Evolutionary conservation across 306 rosid genomes (phyloP).

Genomic region (Pterocarpus macrocarpus): DNA sequence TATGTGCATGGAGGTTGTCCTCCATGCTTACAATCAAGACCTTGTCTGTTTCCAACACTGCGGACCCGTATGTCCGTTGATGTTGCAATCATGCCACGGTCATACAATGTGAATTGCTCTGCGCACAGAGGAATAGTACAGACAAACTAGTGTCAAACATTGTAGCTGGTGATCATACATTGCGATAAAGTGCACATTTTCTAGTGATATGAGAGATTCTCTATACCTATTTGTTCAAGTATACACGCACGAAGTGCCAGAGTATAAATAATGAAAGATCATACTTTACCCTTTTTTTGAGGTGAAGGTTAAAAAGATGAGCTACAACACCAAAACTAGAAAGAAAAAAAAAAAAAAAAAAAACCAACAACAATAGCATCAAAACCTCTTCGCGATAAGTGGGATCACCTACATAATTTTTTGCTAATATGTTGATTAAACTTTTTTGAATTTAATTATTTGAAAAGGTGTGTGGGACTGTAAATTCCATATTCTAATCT

Average conservation of each 20-base stretch:
- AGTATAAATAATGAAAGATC: neutral
- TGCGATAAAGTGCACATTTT: slow-evolving; percentile 37
- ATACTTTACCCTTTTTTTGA: neutral
- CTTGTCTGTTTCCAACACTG: slow-evolving; percentile 58
- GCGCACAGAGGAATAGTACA: slow-evolving; percentile 34
- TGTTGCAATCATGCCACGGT: slow-evolving; percentile 42
- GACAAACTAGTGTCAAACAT: slow-evolving; percentile 40
- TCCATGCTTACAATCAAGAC: slow-evolving; percentile 60
- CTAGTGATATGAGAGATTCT: slow-evolving; percentile 19
- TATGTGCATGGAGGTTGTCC: slow-evolving; percentile 56
- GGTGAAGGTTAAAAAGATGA: slow-evolving; percentile 16
- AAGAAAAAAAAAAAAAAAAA: neutral
- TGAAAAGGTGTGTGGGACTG: slow-evolving; percentile 42
- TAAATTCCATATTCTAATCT: slow-evolving; percentile 44
- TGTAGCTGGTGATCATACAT: slow-evolving; percentile 38
- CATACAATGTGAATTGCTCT: slow-evolving; percentile 45
- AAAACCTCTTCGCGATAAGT: no score
- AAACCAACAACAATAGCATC: no score
- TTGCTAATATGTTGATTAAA: slow-evolving; percentile 25
- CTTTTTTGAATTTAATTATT: neutral
- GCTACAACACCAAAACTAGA: neutral
- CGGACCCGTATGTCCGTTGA: slow-evolving; percentile 58
- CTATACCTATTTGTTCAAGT: slow-evolving; percentile 37
- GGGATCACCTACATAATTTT: slow-evolving; percentile 29
- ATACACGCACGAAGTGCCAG: slow-evolving; percentile 27